Base-by-base conservation (phyloP, 1,284 basidiomycete genomes). In the Apiotrichum gracile region DNA sequence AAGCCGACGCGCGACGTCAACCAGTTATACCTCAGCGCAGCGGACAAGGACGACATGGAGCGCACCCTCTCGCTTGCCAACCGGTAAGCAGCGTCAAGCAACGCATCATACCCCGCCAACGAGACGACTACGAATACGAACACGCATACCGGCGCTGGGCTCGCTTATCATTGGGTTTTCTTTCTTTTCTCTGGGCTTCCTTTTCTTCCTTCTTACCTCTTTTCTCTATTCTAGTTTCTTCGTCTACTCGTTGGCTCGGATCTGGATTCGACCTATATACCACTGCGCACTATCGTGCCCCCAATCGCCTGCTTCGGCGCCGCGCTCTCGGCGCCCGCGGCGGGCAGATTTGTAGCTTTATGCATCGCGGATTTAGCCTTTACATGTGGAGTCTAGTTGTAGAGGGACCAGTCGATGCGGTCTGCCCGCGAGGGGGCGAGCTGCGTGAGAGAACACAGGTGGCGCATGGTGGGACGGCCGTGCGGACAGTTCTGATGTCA, bases 381-480 rank as follows among this genome's bases (percentile, higher is more conserved):
- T 19, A 19, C n/a, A 16, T 35, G 7, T n/a, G 16, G 37, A 19
- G n/a, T 17, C 8, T 21, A 19, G 37, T 21, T 35, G 34, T 17
- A 35, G 34, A 10, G 19, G 3, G n/a, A 19, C 52, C 52, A 54
- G 31, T 54, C 52, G 31, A 54, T 54, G 9, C 52, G 52, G 37
- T 49, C 27, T 4, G 34, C 14, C 27, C 6, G 34, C 19, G n/a
- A 42, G 42, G 13, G 37, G 24, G 3, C 52, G 42, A 5, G 41
- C 9, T 5, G 14, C 22, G 34, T 35, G 26, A 55, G 39, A 5
- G 48, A 27, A 16, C 51, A 53, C 26, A 92, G 74, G 77, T 92
- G 90, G 24, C 93, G 84, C 91, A 97, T 96, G 8, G 93, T 98
- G 1, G 94, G 94, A 41, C 93, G 78, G 5, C 93, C 93, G 69